These are phyloP conservation scores for Chalciporus chontae DNA, from an alignment of 768 basidiomycete species.

Conservation along the genomic window DNA sequence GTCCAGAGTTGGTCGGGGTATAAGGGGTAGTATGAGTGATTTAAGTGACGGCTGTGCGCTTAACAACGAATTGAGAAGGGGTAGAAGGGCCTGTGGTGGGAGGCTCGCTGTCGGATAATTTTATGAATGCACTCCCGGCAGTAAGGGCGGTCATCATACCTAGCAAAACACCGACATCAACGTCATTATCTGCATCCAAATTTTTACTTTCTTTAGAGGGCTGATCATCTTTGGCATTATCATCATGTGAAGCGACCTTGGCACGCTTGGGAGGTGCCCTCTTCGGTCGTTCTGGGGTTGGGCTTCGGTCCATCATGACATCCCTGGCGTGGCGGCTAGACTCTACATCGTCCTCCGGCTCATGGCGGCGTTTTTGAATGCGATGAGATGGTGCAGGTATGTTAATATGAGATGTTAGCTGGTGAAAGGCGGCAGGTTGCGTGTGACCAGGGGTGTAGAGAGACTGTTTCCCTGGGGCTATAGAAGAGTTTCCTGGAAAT, in stretches of 20 bases:
- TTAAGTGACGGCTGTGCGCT: slow-evolving; percentile 69
- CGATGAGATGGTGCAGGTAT: slow-evolving; percentile 40
- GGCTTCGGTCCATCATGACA: slow-evolving; percentile 80
- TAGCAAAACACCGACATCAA: slow-evolving; percentile 74
- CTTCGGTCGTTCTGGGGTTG: slow-evolving; percentile 77
- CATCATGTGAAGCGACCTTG: slow-evolving; percentile 23
- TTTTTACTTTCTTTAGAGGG: slow-evolving; percentile 48
- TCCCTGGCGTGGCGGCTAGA: slow-evolving; percentile 42
- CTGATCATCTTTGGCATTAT: slow-evolving; percentile 39
- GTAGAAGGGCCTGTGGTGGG: slow-evolving; percentile 72
- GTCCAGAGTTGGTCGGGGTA: slow-evolving; percentile 81
- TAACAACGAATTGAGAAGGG: slow-evolving; percentile 67
- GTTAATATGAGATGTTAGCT: slow-evolving; percentile 49
- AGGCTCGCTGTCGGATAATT: slow-evolving; percentile 56
- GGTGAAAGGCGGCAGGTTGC: slow-evolving; percentile 49
- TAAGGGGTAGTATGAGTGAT: slow-evolving; percentile 65
- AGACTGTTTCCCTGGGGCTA: slow-evolving; percentile 45
- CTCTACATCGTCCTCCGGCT: slow-evolving; percentile 64
- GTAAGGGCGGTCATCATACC: slow-evolving; percentile 45
- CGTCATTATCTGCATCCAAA: slow-evolving; percentile 38
- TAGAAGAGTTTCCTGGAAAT: slow-evolving; percentile 43
- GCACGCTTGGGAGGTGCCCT: slow-evolving; percentile 67
- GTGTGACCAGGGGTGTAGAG: slow-evolving; percentile 37
- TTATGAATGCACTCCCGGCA: slow-evolving; percentile 5
- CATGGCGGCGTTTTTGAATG: slow-evolving; percentile 60